phyloP scores from a whole-genome alignment of 2,329 filamentous ascomycete genomes.

The Hansfordia pulvinata region DNA sequence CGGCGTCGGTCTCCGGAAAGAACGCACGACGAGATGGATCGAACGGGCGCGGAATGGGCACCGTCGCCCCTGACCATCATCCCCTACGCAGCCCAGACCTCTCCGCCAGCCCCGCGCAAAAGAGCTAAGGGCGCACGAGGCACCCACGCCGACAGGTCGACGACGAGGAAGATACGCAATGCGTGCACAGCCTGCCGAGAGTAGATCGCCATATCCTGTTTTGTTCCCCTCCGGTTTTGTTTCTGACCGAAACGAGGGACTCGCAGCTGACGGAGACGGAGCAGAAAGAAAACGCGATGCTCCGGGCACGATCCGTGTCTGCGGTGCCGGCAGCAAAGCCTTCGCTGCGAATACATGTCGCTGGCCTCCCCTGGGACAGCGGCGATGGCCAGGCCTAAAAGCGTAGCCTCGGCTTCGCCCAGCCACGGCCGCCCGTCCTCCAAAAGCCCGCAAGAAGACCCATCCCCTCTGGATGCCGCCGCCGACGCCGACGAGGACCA shows the following conservation, averaged over 20 bases:
- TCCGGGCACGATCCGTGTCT: not conserved
- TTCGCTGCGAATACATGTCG: not conserved
- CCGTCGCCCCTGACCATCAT: too few relatives aligned
- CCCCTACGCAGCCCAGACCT: too few relatives aligned
- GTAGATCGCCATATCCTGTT: conserved; percentile 2
- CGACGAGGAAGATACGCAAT: conserved; percentile 23
- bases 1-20: too few relatives aligned
- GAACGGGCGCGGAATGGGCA: too few relatives aligned
- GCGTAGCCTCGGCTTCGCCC: too few relatives aligned
- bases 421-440: not conserved
- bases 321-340: not conserved
- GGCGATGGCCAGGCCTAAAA: not conserved
- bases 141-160: too few relatives aligned
- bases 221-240: too few relatives aligned
- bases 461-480: not conserved
- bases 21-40: too few relatives aligned
- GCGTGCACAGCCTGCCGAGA: conserved; percentile 11
- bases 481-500: too few relatives aligned
- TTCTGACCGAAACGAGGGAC: too few relatives aligned
- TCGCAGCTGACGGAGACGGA: not conserved
- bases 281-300: conserved; percentile 1
- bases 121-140: too few relatives aligned
- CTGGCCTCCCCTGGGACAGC: not conserved
- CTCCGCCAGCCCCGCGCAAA: too few relatives aligned
- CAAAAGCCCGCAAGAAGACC: not conserved